phyloP scores from a whole-genome alignment of 345 rosid species.

The Lumnitzera racemosa region DNA sequence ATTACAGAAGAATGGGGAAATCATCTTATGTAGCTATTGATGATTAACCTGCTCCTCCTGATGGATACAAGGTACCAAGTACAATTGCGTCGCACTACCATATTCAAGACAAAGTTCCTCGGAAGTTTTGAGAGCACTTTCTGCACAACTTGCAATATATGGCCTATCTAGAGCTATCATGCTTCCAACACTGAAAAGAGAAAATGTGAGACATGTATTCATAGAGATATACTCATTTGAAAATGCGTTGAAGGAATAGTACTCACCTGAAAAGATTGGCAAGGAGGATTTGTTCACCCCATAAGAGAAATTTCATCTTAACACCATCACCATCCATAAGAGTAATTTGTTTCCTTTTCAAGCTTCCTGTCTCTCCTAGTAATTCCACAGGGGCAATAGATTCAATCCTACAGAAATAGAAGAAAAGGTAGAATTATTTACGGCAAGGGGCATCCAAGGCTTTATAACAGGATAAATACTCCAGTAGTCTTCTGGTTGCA shows the following conservation, averaged over 20 bases:
- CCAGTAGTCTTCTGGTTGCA: no score
- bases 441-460: no score
- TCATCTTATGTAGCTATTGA: neutral
- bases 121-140: constrained; percentile 42
- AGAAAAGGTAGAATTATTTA: neutral
- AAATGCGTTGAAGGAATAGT: constrained; percentile 15
- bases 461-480: no score
- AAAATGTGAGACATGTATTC: constrained; percentile 6
- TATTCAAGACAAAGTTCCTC: constrained; percentile 78
- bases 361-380: constrained; percentile 38
- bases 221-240: constrained; percentile 5
- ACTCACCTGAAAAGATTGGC: constrained; percentile 83
- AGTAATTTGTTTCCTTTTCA: constrained; percentile 53
- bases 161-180: constrained; percentile 87
- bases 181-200: constrained; percentile 65
- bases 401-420: constrained; percentile 54
- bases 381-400: constrained; percentile 66
- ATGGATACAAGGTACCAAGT: constrained; percentile 65
- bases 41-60: constrained; percentile 69
- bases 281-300: constrained; percentile 83
- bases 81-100: constrained; percentile 90
- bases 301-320: constrained; percentile 59
- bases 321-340: constrained; percentile 68
- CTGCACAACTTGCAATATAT: constrained; percentile 53
- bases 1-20: neutral